Evolutionary conservation across 164 flowering plant species (phyloP).

Genomic region (Nymphaea colorata): DNA sequence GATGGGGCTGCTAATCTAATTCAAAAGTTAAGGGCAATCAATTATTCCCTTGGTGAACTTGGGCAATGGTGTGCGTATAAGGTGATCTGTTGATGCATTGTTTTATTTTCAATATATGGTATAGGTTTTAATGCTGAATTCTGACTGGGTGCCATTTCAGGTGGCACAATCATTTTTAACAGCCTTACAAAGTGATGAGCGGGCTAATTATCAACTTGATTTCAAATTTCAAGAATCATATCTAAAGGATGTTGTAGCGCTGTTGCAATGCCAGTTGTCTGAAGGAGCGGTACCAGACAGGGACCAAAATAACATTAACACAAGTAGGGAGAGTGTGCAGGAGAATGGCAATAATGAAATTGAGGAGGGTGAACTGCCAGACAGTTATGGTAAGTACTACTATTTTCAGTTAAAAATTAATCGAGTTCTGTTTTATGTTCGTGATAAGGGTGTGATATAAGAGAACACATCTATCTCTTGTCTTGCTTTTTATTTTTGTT

Average conservation of each 20-base stretch:
- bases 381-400: constrained; percentile 55
- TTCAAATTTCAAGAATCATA: constrained; percentile 92
- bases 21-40: constrained; percentile 94
- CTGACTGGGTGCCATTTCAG: constrained; percentile 21
- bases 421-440: no score
- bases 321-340: constrained; percentile 12
- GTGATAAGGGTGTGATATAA: no score
- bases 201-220: constrained; percentile 94
- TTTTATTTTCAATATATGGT: background rate
- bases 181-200: constrained; percentile 91
- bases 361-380: constrained; percentile 96
- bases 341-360: constrained; percentile 47
- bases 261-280: constrained; percentile 79
- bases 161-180: constrained; percentile 84
- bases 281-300: constrained; percentile 81
- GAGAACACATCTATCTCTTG: background rate
- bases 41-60: constrained; percentile 88
- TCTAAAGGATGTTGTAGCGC: constrained; percentile 64
- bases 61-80: constrained; percentile 99
- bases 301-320: constrained; percentile 17
- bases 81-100: constrained; percentile 24
- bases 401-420: background rate
- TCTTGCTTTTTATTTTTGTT: background rate
- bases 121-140: background rate
- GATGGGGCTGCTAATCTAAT: constrained; percentile 95